Evolutionary conservation across 192 early-diverging fungal genomes (phyloP), one percentile per base, ranked within the genome.

Genomic region (Mortierella antarctica): DNA sequence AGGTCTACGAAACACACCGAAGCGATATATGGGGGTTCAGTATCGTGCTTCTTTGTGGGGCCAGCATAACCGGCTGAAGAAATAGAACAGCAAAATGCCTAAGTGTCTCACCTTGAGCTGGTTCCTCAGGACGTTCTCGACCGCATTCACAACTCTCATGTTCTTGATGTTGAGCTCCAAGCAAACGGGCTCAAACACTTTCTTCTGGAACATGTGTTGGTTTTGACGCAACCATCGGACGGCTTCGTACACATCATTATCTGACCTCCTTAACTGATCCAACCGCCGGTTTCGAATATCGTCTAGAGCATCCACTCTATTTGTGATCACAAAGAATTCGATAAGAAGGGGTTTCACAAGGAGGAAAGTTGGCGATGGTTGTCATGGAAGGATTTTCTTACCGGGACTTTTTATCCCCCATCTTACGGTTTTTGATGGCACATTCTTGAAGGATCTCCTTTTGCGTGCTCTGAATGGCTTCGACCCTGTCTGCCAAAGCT

Each of bases 161-260:
- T 96, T 86, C 23, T 85, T 91, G 20, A 94, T 77, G 42, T 93
- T 91, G 12, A 96, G 83, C 59, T 93, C 91, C 23, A 97, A 59
- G 40, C 88, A 86, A 2, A 92, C 74, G 0, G 96, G 97, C 14
- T 89, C 87, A 82, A 89, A 93, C 9, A 98, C 90, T 13, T 84
- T 84, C 59, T 90, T 88, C 56, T 86, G 57, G 57, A 98, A 97
- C 69, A 74, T 10, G 12, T 75, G 47, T 20, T 83, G 82, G 67
- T 97, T 93, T 12, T 85, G 53, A 46, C 87, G 84, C 7, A 97
- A 73, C 93, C 95, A 97, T 44, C 85, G 52, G 0, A 89, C 80
- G 6, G 92, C 96, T 7, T 88, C 73, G 21, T 85, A 86, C 1
- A 91, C 86, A 59, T 92, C 88, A 46, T 64, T 59, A 62, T 90